Base-by-base conservation (phyloP, 2,329 filamentous ascomycete genomes). In the Chrysoporthe puriensis region DNA sequence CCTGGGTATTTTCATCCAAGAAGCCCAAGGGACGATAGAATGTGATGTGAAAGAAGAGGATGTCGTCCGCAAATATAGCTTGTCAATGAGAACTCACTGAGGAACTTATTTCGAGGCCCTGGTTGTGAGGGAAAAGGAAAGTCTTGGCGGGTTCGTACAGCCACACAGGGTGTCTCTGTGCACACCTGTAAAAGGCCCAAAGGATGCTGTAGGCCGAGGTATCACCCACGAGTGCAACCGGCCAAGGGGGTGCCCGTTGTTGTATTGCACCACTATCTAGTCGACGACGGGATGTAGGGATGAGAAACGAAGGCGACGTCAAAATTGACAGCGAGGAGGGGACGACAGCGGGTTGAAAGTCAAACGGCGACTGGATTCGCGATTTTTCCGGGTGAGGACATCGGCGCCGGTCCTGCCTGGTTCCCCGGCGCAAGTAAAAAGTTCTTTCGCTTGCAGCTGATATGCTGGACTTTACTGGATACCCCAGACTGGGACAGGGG, bases 401-500 rank as follows among this genome's bases (percentile, higher is more conserved):
- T 61, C 11, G 59, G 59, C 18, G 43, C 42, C 59, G 21, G 40
- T 61, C 21, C 14, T 58, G 54, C 54, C 34, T 40, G 54, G 54
- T 36, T 57, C 32, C 54, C 54, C 54, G 26, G 13, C 32, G 9
- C 34, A 40, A 14, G 16, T 40, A 36, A 36, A 58, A 58, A 58
- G 54, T 58, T 58, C 54, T 58, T 58, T 58, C 13, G 13, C 14
- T 16, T 13, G 54, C 54, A 58, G 32, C 54, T 58, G 54, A 58
- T 36, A 32, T 54, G 21, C 50, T 54, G 18, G 16, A 26, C 26
- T 26, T 26, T 26, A 36, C 26, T 34, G 54, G 14, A 46, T 57
- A 11, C 32, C 54, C 32, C 26, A 40, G 54, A 34, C 34, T 6
- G 21, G 7, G 2, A 3, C 7, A 11, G 32, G 54, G 54, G 13